phyloP scores from a whole-genome alignment of 306 rosid genomes.

The Hippophae gyantsensis region DNA sequence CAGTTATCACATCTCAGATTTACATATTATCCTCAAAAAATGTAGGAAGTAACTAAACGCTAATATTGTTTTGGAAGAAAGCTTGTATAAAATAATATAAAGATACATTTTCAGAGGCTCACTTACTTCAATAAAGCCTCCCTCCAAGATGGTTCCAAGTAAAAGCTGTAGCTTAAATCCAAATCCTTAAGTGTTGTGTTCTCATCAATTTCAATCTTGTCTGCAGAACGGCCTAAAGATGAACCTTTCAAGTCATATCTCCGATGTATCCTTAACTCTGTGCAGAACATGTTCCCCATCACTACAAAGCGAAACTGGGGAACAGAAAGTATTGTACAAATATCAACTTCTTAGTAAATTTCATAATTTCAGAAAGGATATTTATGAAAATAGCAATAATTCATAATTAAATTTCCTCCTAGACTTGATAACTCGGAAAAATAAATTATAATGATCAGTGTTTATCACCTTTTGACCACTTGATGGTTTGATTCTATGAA shows the following conservation, averaged over 20 bases:
- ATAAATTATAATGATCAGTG: conserved; percentile 8
- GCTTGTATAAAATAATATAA: neutral
- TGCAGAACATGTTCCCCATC: conserved; percentile 99
- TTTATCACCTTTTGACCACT: conserved; percentile 86
- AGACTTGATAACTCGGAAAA: neutral
- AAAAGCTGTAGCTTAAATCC: conserved; percentile 78
- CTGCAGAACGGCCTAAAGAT: conserved; percentile 92
- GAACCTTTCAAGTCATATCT: conserved; percentile 96
- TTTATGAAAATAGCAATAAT: conserved; percentile 8
- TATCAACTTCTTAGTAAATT: conserved; percentile 21
- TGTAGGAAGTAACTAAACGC: too few relatives aligned
- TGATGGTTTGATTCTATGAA: conserved; percentile 91
- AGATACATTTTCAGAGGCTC: conserved; percentile 6
- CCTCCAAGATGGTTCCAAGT: conserved; percentile 95
- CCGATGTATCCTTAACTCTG: conserved; percentile 91
- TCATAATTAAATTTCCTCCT: conserved; percentile 11
- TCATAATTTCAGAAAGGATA: neutral
- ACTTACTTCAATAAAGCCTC: conserved; percentile 72
- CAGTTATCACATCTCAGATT: too few relatives aligned
- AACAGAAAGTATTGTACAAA: conserved; percentile 15
- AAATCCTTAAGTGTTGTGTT: conserved; percentile 92
- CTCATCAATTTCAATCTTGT: conserved; percentile 94
- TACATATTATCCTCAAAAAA: too few relatives aligned
- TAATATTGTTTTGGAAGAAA: neutral
- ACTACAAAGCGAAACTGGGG: conserved; percentile 97